Evolutionary conservation across 177 flowering plant genomes (phyloP), one percentile per base, ranked within the genome.

Genomic region (Vitis hybrid): DNA sequence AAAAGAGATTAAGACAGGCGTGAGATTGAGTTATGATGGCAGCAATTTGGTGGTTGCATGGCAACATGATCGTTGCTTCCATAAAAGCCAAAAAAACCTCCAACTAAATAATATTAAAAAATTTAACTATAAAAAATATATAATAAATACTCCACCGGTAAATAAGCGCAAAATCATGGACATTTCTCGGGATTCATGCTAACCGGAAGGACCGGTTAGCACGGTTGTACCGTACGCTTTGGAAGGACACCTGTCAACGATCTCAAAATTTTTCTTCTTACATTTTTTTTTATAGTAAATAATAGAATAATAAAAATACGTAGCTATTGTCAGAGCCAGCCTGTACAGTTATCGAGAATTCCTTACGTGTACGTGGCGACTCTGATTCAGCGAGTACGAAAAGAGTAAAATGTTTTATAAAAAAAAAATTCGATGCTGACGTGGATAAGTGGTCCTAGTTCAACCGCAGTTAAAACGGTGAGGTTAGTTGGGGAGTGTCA

Each of bases 181-280:
- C 30, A 26, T 26, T 26, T 26, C 30, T 26, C 30, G 30, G 30
- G 30, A 26, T 26, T 26, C 30, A 0, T 26, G 30, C 30, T 26
- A 26, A 26, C 30, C 30, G 30, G 30, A 26, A 0, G 30, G 30
- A 26, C 30, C 30, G 30, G 30, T 26, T 26, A 26, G 0, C 30
- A 26, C 30, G 30, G 30, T 26, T 26, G 45, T 52, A 32, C 59
- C 66, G 60, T 70, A 70, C 72, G 9, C 15, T 5, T 50, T 18
- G 5, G 4, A 60, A n/a, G 15, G 66, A 70, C 66, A 61, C 66
- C 66, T 69, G 72, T 51, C 65, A 66, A 51, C 30, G 30, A 26
- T 26, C 30, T 26, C 30, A 26, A 26, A 26, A 26, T 26, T 26
- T 23, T 26, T 26, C 30, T 26, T 26, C 30, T 26, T 26, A 4